These are phyloP conservation scores for Fusarium verrucosum DNA, from an alignment of 2,329 filamentous ascomycete species.

Conservation along the genomic window DNA sequence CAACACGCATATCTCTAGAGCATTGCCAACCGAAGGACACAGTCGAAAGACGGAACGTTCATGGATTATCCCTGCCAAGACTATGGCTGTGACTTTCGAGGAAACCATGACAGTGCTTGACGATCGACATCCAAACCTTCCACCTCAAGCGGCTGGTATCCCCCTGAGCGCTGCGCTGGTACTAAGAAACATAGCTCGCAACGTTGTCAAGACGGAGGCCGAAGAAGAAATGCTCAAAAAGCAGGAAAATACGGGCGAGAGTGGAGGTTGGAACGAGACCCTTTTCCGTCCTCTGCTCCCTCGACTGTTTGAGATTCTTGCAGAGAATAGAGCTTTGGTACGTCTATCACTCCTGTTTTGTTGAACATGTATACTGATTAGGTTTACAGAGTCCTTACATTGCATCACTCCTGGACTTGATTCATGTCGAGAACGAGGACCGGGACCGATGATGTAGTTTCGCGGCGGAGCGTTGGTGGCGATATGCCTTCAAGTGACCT, in stretches of 20 bases:
- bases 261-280: conserved; percentile 70
- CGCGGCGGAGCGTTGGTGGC: conserved; percentile 21
- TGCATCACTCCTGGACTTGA: conserved; percentile 53
- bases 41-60: conserved; percentile 39
- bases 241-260: conserved; percentile 57
- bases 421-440: conserved; percentile 46
- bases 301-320: conserved; percentile 73
- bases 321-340: conserved; percentile 72
- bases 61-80: conserved; percentile 66
- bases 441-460: conserved; percentile 33
- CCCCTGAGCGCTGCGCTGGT: conserved; percentile 82
- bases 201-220: conserved; percentile 68
- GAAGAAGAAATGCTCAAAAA: conserved; percentile 63
- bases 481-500: neutral
- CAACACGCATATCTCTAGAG: conserved; percentile 70
- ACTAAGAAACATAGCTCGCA: conserved; percentile 79
- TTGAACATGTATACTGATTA: conserved; percentile 24
- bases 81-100: conserved; percentile 63
- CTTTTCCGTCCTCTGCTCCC: conserved; percentile 73
- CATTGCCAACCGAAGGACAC: conserved; percentile 42
- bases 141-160: conserved; percentile 75
- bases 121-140: conserved; percentile 65
- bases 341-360: conserved; percentile 37
- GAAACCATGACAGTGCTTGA: conserved; percentile 66
- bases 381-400: conserved; percentile 52